A percentile compares a stretch with the other conserved stretches of the same genome.
Evolutionary conservation across 2,329 filamentous ascomycete genomes (phyloP).

Genomic region (Phoma sp.): DNA sequence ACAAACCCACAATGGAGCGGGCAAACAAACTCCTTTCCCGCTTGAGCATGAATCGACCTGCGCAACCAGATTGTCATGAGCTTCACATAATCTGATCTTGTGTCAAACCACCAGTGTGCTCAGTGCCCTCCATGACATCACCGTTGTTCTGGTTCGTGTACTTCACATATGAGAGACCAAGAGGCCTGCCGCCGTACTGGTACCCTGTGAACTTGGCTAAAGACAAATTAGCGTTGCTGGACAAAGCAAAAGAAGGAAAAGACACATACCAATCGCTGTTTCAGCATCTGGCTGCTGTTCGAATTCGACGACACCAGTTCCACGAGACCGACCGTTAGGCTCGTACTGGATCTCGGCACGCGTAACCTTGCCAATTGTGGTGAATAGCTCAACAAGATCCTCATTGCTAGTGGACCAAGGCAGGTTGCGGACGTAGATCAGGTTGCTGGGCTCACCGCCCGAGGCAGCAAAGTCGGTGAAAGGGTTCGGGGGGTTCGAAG

Average conservation of each 20-base stretch:
- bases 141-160: constrained; percentile 73
- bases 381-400: constrained; percentile 94
- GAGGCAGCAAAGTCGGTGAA: constrained; percentile 93
- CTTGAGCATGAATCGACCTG: constrained; percentile 1
- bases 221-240: constrained; percentile 31
- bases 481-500: constrained; percentile 73
- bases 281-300: constrained; percentile 82
- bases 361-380: constrained; percentile 96
- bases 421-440: constrained; percentile 95
- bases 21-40: constrained; percentile 5
- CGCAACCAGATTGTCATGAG: background rate
- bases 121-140: constrained; percentile 82
- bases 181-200: constrained; percentile 92
- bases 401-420: constrained; percentile 99
- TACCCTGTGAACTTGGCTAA: constrained; percentile 94
- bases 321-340: constrained; percentile 90
- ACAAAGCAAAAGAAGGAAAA: too few species aligned
- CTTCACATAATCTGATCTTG: constrained; percentile 96
- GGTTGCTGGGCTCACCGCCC: constrained; percentile 80
- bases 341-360: constrained; percentile 99
- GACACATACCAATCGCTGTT: constrained; percentile 74
- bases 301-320: constrained; percentile 96
- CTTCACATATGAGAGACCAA: constrained; percentile 92
- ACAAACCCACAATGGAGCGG: constrained; percentile 11
- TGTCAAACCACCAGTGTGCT: constrained; percentile 73